Conservation (phyloP, 179 eudicot species). For the Vitellaria paradoxa region DNA sequence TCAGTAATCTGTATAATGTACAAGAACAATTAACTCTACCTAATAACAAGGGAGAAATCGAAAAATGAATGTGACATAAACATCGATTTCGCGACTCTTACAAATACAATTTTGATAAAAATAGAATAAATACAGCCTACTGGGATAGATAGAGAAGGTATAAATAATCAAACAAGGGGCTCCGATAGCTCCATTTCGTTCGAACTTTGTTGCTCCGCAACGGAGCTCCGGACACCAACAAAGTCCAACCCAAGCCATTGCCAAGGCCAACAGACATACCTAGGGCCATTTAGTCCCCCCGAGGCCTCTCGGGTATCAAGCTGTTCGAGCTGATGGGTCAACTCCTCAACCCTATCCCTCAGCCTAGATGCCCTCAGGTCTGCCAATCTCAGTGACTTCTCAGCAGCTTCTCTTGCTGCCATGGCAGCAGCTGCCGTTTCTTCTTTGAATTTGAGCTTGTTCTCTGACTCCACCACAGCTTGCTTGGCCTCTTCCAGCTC, state of each 20-base stretch:
- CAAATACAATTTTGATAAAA: too few species aligned
- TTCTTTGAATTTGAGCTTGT: conserved; percentile 86
- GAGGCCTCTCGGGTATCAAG: conserved; percentile 39
- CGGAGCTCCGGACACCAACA: conserved; percentile 44
- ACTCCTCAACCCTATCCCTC: conserved; percentile 87
- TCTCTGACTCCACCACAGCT: conserved; percentile 57
- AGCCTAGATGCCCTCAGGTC: conserved; percentile 78
- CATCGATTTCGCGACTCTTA: neutral
- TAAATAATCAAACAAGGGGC: conserved; percentile 60
- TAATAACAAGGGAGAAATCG: neutral
- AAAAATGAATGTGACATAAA: conserved; percentile 4
- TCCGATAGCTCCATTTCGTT: conserved; percentile 98
- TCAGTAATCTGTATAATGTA: neutral
- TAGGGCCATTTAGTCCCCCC: conserved; percentile 39
- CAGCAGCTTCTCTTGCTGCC: conserved; percentile 99
- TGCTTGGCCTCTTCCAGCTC: conserved; percentile 85
- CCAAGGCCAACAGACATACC: conserved; percentile 98
- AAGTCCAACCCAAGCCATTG: conserved; percentile 90
- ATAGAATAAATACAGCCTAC: too few species aligned
- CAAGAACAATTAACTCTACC: neutral
- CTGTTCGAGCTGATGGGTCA: conserved; percentile 78
- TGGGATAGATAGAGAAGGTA: neutral
- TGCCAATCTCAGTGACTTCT: conserved; percentile 81
- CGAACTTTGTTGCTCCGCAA: conserved; percentile 41
- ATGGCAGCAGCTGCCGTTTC: conserved; percentile 90